Conservation (phyloP, 164 flowering plant genomes). For the Stephania cephalantha region DNA sequence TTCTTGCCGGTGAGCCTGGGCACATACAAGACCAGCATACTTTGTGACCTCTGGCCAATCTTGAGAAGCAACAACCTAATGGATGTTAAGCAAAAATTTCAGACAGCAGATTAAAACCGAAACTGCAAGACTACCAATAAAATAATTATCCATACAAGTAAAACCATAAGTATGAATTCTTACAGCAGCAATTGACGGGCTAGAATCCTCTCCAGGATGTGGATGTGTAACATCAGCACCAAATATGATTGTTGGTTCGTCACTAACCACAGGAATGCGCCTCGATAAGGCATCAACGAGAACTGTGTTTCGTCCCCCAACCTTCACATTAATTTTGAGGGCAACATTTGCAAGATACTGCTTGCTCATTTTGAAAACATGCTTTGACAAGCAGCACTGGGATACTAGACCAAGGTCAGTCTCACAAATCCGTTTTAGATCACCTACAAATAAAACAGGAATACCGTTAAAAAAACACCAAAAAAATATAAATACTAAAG, state of each 20-base stretch:
- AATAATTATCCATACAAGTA: neutral
- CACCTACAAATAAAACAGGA: slow-evolving; percentile 37
- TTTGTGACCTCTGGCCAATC: slow-evolving; percentile 84
- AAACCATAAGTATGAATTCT: slow-evolving; percentile 3
- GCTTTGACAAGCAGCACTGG: slow-evolving; percentile 82
- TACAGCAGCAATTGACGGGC: slow-evolving; percentile 97
- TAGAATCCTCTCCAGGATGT: slow-evolving; percentile 94
- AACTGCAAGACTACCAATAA: neutral
- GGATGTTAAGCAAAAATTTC: neutral
- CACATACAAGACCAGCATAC: slow-evolving; percentile 74
- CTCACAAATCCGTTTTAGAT: slow-evolving; percentile 85
- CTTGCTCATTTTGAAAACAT: slow-evolving; percentile 65
- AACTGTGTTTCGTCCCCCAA: slow-evolving; percentile 90
- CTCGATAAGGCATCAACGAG: slow-evolving; percentile 87
- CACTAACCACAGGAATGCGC: slow-evolving; percentile 84
- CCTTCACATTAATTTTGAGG: slow-evolving; percentile 88
- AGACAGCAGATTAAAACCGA: neutral
- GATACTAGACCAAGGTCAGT: slow-evolving; percentile 91
- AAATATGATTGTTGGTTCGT: slow-evolving; percentile 84
- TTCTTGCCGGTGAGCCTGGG: slow-evolving; percentile 79
- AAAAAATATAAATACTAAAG: neutral
- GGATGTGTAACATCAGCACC: slow-evolving; percentile 99
- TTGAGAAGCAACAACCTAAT: slow-evolving; percentile 77
- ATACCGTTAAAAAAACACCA: neutral
- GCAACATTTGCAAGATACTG: slow-evolving; percentile 90